Base-by-base conservation (phyloP, 2,329 filamentous ascomycete species). In the Cercospora brassicicola region DNA sequence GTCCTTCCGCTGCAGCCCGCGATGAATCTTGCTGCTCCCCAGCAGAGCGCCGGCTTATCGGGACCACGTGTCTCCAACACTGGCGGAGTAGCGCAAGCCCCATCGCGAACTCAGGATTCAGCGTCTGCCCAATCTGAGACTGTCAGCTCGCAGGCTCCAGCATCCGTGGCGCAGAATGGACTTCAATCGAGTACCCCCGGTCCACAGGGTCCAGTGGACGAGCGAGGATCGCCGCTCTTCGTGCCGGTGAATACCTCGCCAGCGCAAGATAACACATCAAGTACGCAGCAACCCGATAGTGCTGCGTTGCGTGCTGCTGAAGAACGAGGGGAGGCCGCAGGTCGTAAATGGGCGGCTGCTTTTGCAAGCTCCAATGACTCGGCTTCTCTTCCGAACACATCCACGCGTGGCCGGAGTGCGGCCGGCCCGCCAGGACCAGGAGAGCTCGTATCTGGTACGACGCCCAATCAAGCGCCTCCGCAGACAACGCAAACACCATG, bases 1-100 rank as follows among this genome's bases (percentile, higher is more conserved):
- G 69, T 85, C 59, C 78, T 83, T 71, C 84, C 84, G 33, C 74
- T 85, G 56, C 78, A 81, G 23, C 75, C 79, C 55, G 68, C 76
- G n/a, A 75, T 73, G 36, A 53, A 53, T 33, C 26, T 18, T 57
- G 67, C 10, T 59, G 65, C 26, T n/a, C 20, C 31, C 9, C 48
- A 65, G 36, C 64, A 20, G 53, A 53, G 39, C 45, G 39, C n/a
- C 39, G 45, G 4, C 39, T 31, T 33, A 23, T 8, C 45, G 11
- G 45, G 45, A 3, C 18, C 9, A 23, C 18, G 45, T 23, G 55
- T 59, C 23, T 10, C 55, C 51, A 61, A 64, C 23, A 28, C 57
- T 55, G n/a, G 10, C 30, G 62, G 23, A 7, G 15, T 33, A 23
- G 20, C 59, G 20, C 33, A 66, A 11, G 18, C 31, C 11, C 28